These are phyloP conservation scores for Aspergillus conjunctus DNA, from an alignment of 495 filamentous ascomycete genomes.

Conservation along the genomic window DNA sequence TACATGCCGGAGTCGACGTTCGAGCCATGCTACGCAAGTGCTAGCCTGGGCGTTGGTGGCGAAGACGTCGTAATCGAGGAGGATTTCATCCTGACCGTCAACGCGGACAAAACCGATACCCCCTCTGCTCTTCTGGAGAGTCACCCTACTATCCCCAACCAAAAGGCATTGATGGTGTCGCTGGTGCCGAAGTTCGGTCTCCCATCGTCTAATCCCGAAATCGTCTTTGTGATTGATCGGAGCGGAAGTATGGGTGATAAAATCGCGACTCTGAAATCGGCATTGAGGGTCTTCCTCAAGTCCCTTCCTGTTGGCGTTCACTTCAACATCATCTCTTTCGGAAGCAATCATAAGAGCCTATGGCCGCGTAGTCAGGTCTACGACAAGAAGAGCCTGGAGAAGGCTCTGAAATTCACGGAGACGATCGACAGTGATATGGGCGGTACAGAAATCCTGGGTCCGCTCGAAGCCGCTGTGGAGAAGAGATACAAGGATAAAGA, in stretches of 20 bases:
- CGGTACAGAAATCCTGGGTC: conserved; percentile 66
- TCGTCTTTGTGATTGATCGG: conserved; percentile 72
- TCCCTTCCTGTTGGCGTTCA: conserved; percentile 65
- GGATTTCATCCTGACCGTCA: conserved; percentile 58
- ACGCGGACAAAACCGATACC: conserved; percentile 54
- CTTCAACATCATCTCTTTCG: conserved; percentile 80
- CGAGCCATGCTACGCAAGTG: conserved; percentile 59
- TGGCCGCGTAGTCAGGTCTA: conserved; percentile 62
- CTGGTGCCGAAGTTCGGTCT: conserved; percentile 67
- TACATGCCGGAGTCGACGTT: conserved; percentile 42
- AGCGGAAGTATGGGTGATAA: conserved; percentile 65
- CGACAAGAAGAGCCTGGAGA: conserved; percentile 47
- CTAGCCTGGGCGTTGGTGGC: conserved; percentile 44
- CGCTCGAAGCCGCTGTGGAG: conserved; percentile 55
- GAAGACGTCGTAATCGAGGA: conserved; percentile 23
- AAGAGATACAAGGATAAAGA: conserved; percentile 52
- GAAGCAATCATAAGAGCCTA: conserved; percentile 53
- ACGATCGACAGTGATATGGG: conserved; percentile 57
- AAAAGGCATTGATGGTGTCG: conserved; percentile 66
- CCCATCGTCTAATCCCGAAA: conserved; percentile 55
- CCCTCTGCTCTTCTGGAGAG: conserved; percentile 65
- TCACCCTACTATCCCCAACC: conserved; percentile 59
- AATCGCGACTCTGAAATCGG: conserved; percentile 57
- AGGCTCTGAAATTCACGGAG: conserved; percentile 53
- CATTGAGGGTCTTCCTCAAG: conserved; percentile 69